Evolutionary conservation across 768 basidiomycete species (phyloP).

Genomic region (Rhodosporidiobolus odoratus): DNA sequence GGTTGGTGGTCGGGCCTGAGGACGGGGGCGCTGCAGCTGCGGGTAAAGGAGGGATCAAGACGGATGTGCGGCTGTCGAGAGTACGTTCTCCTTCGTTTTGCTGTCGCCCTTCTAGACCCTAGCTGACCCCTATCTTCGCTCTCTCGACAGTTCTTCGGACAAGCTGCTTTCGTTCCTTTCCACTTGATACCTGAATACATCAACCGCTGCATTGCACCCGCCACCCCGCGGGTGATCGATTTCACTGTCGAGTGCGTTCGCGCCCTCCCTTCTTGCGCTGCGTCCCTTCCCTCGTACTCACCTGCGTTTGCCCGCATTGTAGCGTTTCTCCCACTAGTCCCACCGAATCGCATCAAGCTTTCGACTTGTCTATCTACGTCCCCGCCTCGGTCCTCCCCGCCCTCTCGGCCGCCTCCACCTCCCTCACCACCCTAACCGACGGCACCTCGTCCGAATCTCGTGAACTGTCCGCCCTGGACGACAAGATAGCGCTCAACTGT

Average conservation of each 20-base stretch:
- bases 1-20: conserved; percentile 50
- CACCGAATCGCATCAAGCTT: conserved; percentile 1
- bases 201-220: conserved; percentile 68
- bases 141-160: conserved; percentile 60
- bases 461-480: conserved; percentile 14
- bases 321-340: not conserved
- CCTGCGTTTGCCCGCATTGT: not conserved
- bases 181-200: conserved; percentile 76
- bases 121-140: not conserved
- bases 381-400: not conserved
- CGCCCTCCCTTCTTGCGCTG: not conserved
- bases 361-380: conserved; percentile 2
- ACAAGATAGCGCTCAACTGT: conserved; percentile 11
- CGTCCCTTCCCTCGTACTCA: not conserved
- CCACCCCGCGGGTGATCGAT: conserved; percentile 68
- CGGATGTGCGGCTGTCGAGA: conserved; percentile 18
- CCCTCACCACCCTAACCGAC: not conserved
- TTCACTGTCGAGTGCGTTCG: not conserved
- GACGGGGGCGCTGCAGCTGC: conserved; percentile 57
- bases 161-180: conserved; percentile 62
- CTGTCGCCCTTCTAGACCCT: not conserved
- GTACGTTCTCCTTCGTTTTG: conserved; percentile 10
- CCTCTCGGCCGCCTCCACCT: not conserved
- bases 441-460: no score
- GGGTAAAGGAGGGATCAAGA: conserved; percentile 53